These are phyloP conservation scores for Lithohypha guttulata DNA, from an alignment of 2,329 filamentous ascomycete genomes.

Conservation along the genomic window DNA sequence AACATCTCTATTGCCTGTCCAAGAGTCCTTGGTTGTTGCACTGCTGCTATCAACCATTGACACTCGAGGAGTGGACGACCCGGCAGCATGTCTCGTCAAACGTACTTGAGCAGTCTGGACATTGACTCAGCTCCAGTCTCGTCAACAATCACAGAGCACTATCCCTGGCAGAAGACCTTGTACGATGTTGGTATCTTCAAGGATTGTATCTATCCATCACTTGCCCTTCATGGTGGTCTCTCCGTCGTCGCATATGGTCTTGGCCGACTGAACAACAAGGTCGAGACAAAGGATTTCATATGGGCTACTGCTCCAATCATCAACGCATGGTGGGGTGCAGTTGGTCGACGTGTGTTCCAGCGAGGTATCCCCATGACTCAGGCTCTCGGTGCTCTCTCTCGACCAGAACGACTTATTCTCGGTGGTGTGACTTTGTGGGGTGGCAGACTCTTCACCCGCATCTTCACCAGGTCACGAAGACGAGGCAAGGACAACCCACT, in stretches of 20 bases:
- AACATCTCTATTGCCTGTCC: neutral
- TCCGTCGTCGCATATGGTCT: slow-evolving; percentile 42
- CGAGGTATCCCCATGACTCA: slow-evolving; percentile 36
- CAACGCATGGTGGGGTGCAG: slow-evolving; percentile 51
- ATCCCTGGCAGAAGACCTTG: slow-evolving; percentile 8
- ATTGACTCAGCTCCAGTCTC: neutral
- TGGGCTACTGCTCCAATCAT: slow-evolving; percentile 46
- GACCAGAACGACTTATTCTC: slow-evolving; percentile 46
- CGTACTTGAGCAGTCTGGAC: slow-evolving; percentile 5
- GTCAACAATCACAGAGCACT: slow-evolving; percentile 6
- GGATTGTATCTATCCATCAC: slow-evolving; percentile 44
- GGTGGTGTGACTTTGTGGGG: slow-evolving; percentile 50
- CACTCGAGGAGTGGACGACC: slow-evolving; percentile 1
- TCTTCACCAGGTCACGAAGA: slow-evolving; percentile 35
- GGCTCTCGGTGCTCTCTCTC: slow-evolving; percentile 40
- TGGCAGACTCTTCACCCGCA: slow-evolving; percentile 44
- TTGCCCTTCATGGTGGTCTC: slow-evolving; percentile 43
- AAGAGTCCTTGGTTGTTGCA: slow-evolving; percentile 1
- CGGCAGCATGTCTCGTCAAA: slow-evolving; percentile 5
- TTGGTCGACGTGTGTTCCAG: slow-evolving; percentile 41
- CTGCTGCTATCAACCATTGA: neutral
- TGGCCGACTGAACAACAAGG: slow-evolving; percentile 42
- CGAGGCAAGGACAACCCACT: slow-evolving; percentile 43
- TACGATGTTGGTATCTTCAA: slow-evolving; percentile 41
- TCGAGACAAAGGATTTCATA: slow-evolving; percentile 51